Evolutionary conservation across 306 rosid genomes (phyloP).

Genomic region (Medicago arabica): DNA sequence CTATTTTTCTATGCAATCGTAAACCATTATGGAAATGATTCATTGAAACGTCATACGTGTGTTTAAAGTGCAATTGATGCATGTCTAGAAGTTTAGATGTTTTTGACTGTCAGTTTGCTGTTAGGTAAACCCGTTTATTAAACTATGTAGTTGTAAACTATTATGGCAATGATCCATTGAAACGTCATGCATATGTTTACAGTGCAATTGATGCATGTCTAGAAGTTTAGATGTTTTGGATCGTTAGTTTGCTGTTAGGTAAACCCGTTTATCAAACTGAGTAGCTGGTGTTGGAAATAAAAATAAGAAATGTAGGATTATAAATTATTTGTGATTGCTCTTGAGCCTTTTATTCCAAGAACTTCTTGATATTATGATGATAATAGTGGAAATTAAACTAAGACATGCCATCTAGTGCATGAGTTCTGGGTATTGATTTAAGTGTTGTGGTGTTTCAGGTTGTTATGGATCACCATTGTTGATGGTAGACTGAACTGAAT

Average conservation of each 20-base stretch:
- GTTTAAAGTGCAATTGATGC: constrained; percentile 1
- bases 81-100: constrained; percentile 17
- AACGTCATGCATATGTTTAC: not conserved
- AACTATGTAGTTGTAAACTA: constrained; percentile 6
- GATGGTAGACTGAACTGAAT: constrained; percentile 44
- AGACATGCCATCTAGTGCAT: constrained; percentile 33
- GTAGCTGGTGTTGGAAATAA: constrained; percentile 2
- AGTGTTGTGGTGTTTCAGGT: constrained; percentile 64
- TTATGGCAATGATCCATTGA: constrained; percentile 16
- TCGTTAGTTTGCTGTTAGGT: constrained; percentile 24
- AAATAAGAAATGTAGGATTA: constrained; percentile 25
- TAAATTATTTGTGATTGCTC: constrained; percentile 8
- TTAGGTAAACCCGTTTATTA: not conserved
- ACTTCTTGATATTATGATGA: constrained; percentile 2
- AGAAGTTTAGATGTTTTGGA: constrained; percentile 16
- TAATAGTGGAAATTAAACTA: constrained; percentile 8
- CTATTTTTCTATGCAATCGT: not conserved
- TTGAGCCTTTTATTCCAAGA: constrained; percentile 1
- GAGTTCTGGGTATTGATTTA: constrained; percentile 48
- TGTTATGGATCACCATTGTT: constrained; percentile 40
- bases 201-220: not conserved
- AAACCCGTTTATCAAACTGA: constrained; percentile 2
- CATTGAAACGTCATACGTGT: not conserved
- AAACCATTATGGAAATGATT: constrained; percentile 13
- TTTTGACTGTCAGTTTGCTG: constrained; percentile 25